Evolutionary conservation across 805 yeast genomes (phyloP), one percentile per base, ranked within the genome.

Genomic region (Candida ponderosae): DNA sequence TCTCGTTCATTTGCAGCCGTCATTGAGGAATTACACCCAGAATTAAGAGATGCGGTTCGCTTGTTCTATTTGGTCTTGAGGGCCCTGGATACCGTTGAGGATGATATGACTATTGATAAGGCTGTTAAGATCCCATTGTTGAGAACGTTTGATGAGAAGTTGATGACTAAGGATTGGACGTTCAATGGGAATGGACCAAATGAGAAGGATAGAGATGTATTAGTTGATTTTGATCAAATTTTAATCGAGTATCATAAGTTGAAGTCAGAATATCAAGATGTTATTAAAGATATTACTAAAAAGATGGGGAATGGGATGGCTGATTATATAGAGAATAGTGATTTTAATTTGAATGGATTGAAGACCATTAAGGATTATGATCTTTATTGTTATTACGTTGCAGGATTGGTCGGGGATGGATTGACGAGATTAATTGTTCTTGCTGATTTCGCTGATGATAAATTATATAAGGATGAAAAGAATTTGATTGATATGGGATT

Each of bases 261-360:
- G 53, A 76, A 78, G 53, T 77, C 84, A 6, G 77, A 70, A 40
- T 89, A 87, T 61, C 89, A 83, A 62, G 82, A 72, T 38, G 79
- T 88, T 29, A 76, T 93, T 47, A 73, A 72, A 48, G 86, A 81
- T 43, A 85, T 88, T 49, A 79, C 96, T 33, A 48, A 66, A 40
- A 70, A 81, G 58, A 93, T 93, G 98, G 98, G 97, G 40, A 78
- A 85, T 48, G 98, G 98, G 39, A 93, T 93, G 98, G 97, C 97
- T 24, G 88, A 86, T 54, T 93, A 89, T 61, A 78, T 84, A 37
- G 66, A 72, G 50, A 79, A 81, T 53, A 93, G 82, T 36, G 72
- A 80, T 44, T 85, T 85, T 65, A 87, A 86, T 57, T 56, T 73
- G 46, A 76, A 76, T 43, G 97, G 97, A 2, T 79, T 93, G 33